Evolutionary conservation across 2,329 filamentous ascomycete genomes (phyloP), one percentile per base, ranked within the genome.

Genomic region (Aspergillus intermedius): DNA sequence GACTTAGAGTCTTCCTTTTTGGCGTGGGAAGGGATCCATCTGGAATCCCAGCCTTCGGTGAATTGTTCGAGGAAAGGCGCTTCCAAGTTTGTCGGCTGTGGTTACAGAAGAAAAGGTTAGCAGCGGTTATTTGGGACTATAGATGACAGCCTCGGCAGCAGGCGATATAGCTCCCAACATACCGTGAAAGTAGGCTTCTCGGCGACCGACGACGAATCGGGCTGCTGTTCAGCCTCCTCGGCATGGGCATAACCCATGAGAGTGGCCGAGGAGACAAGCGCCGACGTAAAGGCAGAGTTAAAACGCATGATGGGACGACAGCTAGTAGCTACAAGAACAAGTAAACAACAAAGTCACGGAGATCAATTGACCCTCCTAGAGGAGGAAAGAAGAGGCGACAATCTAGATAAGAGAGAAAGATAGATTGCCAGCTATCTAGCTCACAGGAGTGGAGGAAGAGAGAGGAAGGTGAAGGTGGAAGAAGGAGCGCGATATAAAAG

Each of bases 41-140:
- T 81, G 58, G 80, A 76, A 60, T 96, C 87, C 91, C 91, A 97
- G 74, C 88, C 91, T 61, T 94, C 87, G 74, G 88, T 95, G 78
- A 98, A 98, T 74, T 98, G 93, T 78, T 98, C 93, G 57, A 97
- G 77, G 82, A 98, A 98, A 52, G 90, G 88, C 60, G 86, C 93
- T 77, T 96, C 93, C 65, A 97, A 71, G 55, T 77, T 80, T 58
- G 90, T 88, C 51, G 93, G 91, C 91, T 98, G 65, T 30, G 13
- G 12, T 40, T 17, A 40, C 17, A 19, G 42, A 41, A 47, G 13
- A 32, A 47, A 19, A 40, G 52, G 52, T 61, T 45, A 59, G 58
- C 48, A 35, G 23, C 45, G 42, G 25, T 48, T 30, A 46, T 10
- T 19, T 4, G 48, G 44, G 39, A 52, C 44, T 32, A 43, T n/a